Conservation (phyloP, 108 stramenopile species). For the Skeletonema menzelii region DNA sequence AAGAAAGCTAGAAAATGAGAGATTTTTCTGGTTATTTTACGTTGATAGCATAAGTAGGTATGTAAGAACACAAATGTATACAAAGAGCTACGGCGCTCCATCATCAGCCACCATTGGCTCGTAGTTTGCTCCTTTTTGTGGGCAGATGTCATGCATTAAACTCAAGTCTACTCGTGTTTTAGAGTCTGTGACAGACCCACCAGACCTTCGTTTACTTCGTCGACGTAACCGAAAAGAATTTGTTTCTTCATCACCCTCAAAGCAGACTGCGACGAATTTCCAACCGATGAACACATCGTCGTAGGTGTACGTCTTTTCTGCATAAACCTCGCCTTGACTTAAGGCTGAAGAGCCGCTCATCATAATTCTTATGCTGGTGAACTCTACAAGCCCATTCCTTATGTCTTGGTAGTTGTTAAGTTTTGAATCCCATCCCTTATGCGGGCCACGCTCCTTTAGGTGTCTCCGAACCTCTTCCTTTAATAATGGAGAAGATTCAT, state of each 20-base stretch:
- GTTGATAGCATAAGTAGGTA: neutral
- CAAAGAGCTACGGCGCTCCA: neutral
- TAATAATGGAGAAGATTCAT: constrained; percentile 22
- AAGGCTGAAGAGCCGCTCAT: constrained; percentile 24
- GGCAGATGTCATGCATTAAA: constrained; percentile 27
- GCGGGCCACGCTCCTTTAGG: constrained; percentile 4
- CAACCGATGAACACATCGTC: constrained; percentile 30
- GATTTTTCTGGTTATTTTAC: neutral
- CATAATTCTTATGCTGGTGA: constrained; percentile 23
- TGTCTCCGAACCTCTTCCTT: constrained; percentile 6
- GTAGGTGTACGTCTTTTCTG: constrained; percentile 26
- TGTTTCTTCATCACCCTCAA: constrained; percentile 4
- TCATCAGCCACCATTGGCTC: constrained; percentile 21
- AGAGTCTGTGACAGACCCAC: no score
- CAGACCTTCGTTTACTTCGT: neutral
- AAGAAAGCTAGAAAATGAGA: constrained; percentile 19
- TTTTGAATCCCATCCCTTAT: constrained; percentile 26
- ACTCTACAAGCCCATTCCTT: constrained; percentile 19
- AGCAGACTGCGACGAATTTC: constrained; percentile 25
- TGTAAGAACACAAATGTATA: neutral
- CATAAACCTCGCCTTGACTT: constrained; percentile 24
- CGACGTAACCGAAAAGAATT: neutral
- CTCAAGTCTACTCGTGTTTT: constrained; percentile 28
- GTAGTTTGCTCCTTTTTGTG: constrained; percentile 27
- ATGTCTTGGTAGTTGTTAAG: constrained; percentile 23